phyloP scores from a whole-genome alignment of 2,329 filamentous ascomycete species.

The Drechslera avenae region DNA sequence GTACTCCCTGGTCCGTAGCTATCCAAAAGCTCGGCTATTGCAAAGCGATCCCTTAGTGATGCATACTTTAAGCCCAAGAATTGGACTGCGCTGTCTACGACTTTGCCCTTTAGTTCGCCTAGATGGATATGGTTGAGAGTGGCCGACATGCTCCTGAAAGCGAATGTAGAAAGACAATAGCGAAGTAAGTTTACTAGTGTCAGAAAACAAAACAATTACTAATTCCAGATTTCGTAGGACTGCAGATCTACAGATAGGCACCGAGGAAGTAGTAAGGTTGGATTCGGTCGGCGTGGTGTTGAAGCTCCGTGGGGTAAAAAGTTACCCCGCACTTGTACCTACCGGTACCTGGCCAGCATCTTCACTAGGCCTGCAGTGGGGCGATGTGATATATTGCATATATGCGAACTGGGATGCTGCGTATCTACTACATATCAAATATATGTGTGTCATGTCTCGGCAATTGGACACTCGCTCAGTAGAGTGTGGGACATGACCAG shows the following conservation, averaged over 20 bases:
- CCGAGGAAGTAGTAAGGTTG: background rate
- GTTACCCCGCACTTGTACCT: conserved; percentile 10
- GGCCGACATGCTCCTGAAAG: conserved; percentile 23
- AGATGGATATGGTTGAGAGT: conserved; percentile 28
- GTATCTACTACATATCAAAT: background rate
- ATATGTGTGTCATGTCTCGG: background rate
- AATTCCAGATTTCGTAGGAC: no score
- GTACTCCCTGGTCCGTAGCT: conserved; percentile 27
- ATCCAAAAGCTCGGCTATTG: conserved; percentile 38
- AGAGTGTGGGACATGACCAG: no score
- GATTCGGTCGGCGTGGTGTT: background rate
- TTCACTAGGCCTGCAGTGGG: conserved; percentile 4
- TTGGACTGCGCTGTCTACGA: conserved; percentile 34
- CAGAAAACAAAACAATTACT: no score
- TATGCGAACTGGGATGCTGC: background rate
- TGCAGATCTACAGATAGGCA: background rate
- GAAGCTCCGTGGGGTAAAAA: background rate
- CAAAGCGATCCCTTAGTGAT: conserved; percentile 46
- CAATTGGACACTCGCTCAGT: no score
- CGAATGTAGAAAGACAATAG: no score
- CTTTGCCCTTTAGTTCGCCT: conserved; percentile 35
- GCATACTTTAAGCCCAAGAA: conserved; percentile 50
- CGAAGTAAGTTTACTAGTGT: no score
- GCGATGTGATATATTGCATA: conserved; percentile 1
- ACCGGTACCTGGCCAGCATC: background rate